These are phyloP conservation scores for Colletotrichum cuscutae DNA, from an alignment of 2,329 filamentous ascomycete species.

Conservation along the genomic window DNA sequence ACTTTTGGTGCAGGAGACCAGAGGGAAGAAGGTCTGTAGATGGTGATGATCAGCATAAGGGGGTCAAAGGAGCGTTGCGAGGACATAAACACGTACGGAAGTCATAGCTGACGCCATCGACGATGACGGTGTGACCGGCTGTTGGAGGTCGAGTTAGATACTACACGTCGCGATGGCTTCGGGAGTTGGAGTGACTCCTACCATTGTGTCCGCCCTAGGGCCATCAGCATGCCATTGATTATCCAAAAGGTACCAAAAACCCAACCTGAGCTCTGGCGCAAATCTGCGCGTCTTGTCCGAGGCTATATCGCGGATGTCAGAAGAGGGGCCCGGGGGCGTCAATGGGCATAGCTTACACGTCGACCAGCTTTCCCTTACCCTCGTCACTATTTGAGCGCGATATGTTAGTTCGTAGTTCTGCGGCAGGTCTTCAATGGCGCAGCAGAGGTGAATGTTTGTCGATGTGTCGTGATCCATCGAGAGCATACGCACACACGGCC, in stretches of 20 bases:
- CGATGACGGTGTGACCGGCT: slow-evolving; percentile 35
- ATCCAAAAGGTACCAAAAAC: slow-evolving; percentile 27
- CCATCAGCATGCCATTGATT: slow-evolving; percentile 34
- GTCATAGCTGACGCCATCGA: slow-evolving; percentile 36
- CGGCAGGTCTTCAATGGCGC: slow-evolving; percentile 5
- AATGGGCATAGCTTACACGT: slow-evolving; percentile 42
- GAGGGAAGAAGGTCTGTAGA: slow-evolving; percentile 70
- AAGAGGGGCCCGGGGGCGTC: slow-evolving; percentile 25
- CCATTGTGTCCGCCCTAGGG: slow-evolving; percentile 45
- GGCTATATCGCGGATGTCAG: slow-evolving; percentile 35
- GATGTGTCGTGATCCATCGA: not conserved
- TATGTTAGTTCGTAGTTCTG: slow-evolving; percentile 16
- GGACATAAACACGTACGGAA: slow-evolving; percentile 28
- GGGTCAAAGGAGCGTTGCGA: not conserved
- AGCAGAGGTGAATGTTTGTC: not conserved
- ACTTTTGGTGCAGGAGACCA: slow-evolving; percentile 77
- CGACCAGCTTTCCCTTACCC: slow-evolving; percentile 51
- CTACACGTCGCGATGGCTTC: slow-evolving; percentile 4
- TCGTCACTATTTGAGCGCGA: slow-evolving; percentile 44
- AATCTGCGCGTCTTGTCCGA: slow-evolving; percentile 39
- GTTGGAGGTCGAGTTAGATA: slow-evolving; percentile 33
- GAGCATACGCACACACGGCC: not conserved
- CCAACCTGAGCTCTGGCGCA: slow-evolving; percentile 35
- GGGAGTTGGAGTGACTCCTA: slow-evolving; percentile 38
- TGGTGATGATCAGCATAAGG: slow-evolving; percentile 44